Evolutionary conservation across 257 asterid genomes (phyloP).

Genomic region (Osmanthus fragrans): DNA sequence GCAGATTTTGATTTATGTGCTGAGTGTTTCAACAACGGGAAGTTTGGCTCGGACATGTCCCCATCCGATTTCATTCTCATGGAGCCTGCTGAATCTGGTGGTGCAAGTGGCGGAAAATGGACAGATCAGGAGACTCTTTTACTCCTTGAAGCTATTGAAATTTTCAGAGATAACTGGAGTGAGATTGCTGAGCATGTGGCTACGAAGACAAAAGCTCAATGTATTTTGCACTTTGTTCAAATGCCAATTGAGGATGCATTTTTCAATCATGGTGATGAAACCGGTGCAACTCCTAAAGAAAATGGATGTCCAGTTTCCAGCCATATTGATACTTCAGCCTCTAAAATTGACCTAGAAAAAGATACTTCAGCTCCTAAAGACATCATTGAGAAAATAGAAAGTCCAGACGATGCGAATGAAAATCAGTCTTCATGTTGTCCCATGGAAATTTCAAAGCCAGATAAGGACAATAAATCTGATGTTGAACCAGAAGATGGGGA

Average conservation of each 20-base stretch:
- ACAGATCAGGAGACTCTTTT: constrained; percentile 99
- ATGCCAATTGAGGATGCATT: constrained; percentile 97
- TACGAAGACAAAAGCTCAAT: constrained; percentile 94
- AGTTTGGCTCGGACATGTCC: constrained; percentile 85
- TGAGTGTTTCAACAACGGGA: constrained; percentile 90
- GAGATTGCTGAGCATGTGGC: constrained; percentile 99
- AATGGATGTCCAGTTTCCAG: constrained; percentile 44
- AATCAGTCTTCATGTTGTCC: constrained; percentile 51
- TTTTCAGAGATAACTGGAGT: constrained; percentile 94
- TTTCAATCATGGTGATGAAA: constrained; percentile 53
- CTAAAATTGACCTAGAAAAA: constrained; percentile 35
- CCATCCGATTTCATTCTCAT: constrained; percentile 94
- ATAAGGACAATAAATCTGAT: constrained; percentile 44
- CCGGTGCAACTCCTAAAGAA: constrained; percentile 40
- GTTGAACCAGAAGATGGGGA: constrained; percentile 41
- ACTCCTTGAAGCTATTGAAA: constrained; percentile 97
- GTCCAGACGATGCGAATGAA: constrained; percentile 41
- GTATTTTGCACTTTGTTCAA: constrained; percentile 93
- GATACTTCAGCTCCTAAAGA: constrained; percentile 45
- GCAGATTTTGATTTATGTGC: constrained; percentile 99
- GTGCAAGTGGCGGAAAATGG: constrained; percentile 98
- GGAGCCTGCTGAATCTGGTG: constrained; percentile 97
- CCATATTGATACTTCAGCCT: constrained; percentile 39
- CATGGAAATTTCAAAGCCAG: constrained; percentile 57
- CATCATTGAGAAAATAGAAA: constrained; percentile 47